Evolutionary conservation across 2,329 filamentous ascomycete species (phyloP).

Genomic region (Cladorrhinum sp.): DNA sequence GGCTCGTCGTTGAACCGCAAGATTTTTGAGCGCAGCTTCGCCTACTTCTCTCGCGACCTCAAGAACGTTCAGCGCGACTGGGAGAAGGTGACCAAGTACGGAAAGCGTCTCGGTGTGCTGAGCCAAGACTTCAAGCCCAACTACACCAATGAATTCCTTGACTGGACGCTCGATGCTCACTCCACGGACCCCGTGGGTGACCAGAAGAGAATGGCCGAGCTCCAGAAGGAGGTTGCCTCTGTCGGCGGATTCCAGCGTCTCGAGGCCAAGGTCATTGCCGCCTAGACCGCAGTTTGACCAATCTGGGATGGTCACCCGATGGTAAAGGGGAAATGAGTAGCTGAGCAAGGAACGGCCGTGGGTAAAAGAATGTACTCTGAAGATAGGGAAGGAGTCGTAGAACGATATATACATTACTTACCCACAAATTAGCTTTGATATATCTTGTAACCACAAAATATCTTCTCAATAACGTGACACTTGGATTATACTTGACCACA

Average conservation of each 20-base stretch:
- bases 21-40: conserved; percentile 76
- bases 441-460: no score
- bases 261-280: conserved; percentile 9
- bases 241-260: conserved; percentile 61
- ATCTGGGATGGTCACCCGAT: no score
- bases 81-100: conserved; percentile 74
- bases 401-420: no score
- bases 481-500: no score
- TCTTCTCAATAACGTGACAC: no score
- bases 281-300: no score
- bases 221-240: conserved; percentile 65
- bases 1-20: conserved; percentile 66
- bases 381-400: no score
- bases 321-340: no score
- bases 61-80: conserved; percentile 75
- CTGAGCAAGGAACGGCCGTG: no score
- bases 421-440: no score
- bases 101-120: conserved; percentile 68
- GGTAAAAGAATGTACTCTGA: no score
- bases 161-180: conserved; percentile 63
- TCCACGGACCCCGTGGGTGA: conserved; percentile 66
- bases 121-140: conserved; percentile 64
- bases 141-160: conserved; percentile 70
- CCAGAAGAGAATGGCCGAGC: conserved; percentile 68
- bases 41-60: conserved; percentile 71